Percentiles rank a stretch among this genome's conserved stretches.
These are phyloP conservation scores for Botryotinia narcissicola DNA, from an alignment of 2,329 filamentous ascomycete genomes.

Conservation along the genomic window DNA sequence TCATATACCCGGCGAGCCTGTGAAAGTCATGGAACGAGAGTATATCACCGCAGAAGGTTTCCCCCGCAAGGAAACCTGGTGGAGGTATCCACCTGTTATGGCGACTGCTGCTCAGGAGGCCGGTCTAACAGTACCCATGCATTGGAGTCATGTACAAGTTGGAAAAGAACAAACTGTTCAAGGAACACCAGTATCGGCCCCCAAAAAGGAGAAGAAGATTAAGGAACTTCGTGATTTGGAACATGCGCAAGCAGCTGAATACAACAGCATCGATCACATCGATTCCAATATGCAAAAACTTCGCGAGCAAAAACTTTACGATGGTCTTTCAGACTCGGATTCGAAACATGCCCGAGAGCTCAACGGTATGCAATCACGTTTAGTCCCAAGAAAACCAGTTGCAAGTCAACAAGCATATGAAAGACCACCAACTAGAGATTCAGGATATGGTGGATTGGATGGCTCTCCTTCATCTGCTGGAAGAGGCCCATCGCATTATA, in stretches of 20 bases:
- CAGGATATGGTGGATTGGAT: not conserved
- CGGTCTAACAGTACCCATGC: slow-evolving; percentile 25
- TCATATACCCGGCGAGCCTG: slow-evolving; percentile 23
- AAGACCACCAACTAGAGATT: slow-evolving; percentile 7
- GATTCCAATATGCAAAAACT: slow-evolving; percentile 1
- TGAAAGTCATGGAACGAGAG: slow-evolving; percentile 32
- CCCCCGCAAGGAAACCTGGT: slow-evolving; percentile 33
- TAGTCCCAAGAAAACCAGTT: not conserved
- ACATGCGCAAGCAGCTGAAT: slow-evolving; percentile 4
- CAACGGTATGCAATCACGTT: not conserved
- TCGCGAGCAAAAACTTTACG: not conserved
- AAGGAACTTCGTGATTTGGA: slow-evolving; percentile 13
- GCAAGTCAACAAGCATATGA: not conserved
- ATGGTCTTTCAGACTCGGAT: not conserved
- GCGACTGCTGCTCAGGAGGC: slow-evolving; percentile 24
- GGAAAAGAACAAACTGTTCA: not conserved
- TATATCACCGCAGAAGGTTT: slow-evolving; percentile 30
- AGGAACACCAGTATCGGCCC: not conserved
- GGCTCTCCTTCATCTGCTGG: not conserved
- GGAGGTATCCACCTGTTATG: slow-evolving; percentile 34
- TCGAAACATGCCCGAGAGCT: not conserved
- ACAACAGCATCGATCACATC: not conserved
- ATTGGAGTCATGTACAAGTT: slow-evolving; percentile 14
- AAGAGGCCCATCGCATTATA: not conserved
- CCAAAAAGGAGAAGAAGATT: not conserved